These are phyloP conservation scores for Kodamaea suecica DNA, from an alignment of 1,139 yeast genomes.

Conservation along the genomic window DNA sequence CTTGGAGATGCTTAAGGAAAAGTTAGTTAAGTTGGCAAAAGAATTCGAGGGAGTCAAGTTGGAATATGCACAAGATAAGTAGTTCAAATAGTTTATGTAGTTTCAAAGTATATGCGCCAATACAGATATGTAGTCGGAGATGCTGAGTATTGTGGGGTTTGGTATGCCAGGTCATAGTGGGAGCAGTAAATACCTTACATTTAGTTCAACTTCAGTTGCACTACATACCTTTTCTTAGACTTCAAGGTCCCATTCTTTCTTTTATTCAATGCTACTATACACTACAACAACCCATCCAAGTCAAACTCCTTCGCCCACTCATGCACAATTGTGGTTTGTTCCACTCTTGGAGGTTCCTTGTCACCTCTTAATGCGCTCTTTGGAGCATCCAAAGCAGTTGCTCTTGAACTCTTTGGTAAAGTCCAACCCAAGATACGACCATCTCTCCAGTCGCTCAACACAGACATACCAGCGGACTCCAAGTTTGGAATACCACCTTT, in stretches of 20 bases:
- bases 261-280: not conserved
- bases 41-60: constrained; percentile 40
- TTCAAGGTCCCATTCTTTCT: not conserved
- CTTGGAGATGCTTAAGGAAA: constrained; percentile 32
- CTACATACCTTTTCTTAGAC: not conserved
- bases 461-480: constrained; percentile 77
- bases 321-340: constrained; percentile 79
- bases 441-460: constrained; percentile 95
- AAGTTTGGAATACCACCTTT: constrained; percentile 92
- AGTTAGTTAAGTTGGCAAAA: constrained; percentile 35
- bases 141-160: too few relatives aligned
- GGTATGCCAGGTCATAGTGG: too few relatives aligned
- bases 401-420: constrained; percentile 65
- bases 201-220: too few relatives aligned
- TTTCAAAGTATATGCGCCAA: too few relatives aligned
- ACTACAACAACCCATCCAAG: constrained; percentile 60
- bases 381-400: constrained; percentile 33
- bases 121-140: too few relatives aligned
- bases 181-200: too few relatives aligned
- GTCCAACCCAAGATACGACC: constrained; percentile 94
- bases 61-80: constrained; percentile 49
- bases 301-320: constrained; percentile 95
- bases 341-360: constrained; percentile 52
- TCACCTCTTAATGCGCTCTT: constrained; percentile 46
- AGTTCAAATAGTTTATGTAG: too few relatives aligned